Evolutionary conservation across 163 green algal genomes (phyloP), one percentile per base, ranked within the genome.

Genomic region (Scenedesmus sp.): DNA sequence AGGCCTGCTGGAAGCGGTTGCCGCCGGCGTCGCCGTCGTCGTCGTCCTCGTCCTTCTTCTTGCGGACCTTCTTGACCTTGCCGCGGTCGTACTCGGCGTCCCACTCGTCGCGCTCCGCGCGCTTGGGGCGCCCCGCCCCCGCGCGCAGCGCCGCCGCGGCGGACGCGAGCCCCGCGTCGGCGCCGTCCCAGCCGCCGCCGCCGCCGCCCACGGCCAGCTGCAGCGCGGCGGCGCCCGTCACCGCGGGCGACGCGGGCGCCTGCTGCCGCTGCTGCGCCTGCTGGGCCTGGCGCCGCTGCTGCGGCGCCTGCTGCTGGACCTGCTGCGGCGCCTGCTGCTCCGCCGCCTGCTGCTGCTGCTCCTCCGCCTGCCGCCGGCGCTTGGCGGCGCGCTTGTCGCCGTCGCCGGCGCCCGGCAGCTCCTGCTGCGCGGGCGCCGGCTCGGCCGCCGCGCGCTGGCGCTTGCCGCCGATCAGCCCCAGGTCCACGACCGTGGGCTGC

Each of bases 71-170:
- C 84, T 97, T 97, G 1, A 86, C 56, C 39, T 86, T 89, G 14
- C 94, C 94, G 4, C 53, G 58, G 83, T 98, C 94, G 71, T 97
- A 97, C 60, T 98, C 94, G 31, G 65, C 51, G 67, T 98, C 94
- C 81, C 90, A 97, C 18, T 89, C 87, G 56, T 96, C 93, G 44
- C 63, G 47, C 64, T 80, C 33, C 42, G 71, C 26, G 48, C 72
- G 45, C 39, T 67, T 73, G 4, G 29, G 45, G 60, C 28, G 36
- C 20, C 24, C 54, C 60, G 29, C 63, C 39, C 69, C 64, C 4
- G 57, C 54, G 48, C 60, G 60, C 63, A 64, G 24, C 62, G 72
- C 45, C 10, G n/a, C 45, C 24, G 65, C 73, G 13, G 62, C 51
- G 22, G 57, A 57, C n/a, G 56, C 69, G 5, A 56, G 7, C 18